Conservation (phyloP, 331 rosid species). For the Acacia pycnantha region DNA sequence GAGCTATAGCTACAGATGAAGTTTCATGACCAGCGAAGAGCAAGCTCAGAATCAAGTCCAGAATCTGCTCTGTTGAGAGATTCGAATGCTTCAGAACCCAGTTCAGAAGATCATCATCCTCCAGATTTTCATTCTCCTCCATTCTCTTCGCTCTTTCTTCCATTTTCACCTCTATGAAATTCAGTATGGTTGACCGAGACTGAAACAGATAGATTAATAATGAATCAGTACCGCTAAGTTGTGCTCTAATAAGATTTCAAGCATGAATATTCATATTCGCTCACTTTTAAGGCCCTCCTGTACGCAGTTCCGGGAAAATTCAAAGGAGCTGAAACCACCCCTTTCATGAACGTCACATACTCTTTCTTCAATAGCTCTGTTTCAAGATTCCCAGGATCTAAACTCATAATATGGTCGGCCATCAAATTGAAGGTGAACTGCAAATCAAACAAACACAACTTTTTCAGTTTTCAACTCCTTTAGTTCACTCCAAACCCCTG, state of each 20-base stretch:
- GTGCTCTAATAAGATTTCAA: not conserved
- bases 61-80: slow-evolving; percentile 67
- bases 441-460: slow-evolving; percentile 20
- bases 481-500: not conserved
- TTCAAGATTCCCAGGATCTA: slow-evolving; percentile 80
- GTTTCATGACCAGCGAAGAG: slow-evolving; percentile 76
- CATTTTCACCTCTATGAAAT: slow-evolving; percentile 62
- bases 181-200: slow-evolving; percentile 73
- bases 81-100: slow-evolving; percentile 57
- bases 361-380: slow-evolving; percentile 79
- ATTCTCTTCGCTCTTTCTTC: slow-evolving; percentile 29
- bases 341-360: slow-evolving; percentile 88
- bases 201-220: slow-evolving; percentile 15
- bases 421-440: slow-evolving; percentile 93
- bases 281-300: slow-evolving; percentile 76
- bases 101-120: slow-evolving; percentile 48
- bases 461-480: not conserved
- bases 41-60: slow-evolving; percentile 43
- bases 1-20: slow-evolving; percentile 50
- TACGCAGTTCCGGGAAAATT: slow-evolving; percentile 92
- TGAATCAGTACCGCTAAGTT: not conserved
- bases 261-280: not conserved
- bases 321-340: slow-evolving; percentile 82
- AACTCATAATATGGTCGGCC: slow-evolving; percentile 87
- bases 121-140: slow-evolving; percentile 27